These are phyloP conservation scores for Eremochloa ophiuroides DNA, from an alignment of 176 grass and related monocot genomes.

Conservation along the genomic window DNA sequence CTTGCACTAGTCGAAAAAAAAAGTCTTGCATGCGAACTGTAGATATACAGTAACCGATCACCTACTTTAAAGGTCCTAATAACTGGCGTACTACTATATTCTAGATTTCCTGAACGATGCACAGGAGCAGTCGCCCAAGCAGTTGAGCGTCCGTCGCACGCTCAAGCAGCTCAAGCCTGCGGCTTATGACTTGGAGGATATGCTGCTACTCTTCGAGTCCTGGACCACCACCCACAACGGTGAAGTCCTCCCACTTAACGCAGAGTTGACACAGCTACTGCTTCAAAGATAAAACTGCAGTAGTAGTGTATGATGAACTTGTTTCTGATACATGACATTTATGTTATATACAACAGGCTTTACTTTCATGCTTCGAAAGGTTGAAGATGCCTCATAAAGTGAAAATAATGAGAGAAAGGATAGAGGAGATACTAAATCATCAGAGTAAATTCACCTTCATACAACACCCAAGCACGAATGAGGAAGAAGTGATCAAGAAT, in stretches of 20 bases:
- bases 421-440: neutral
- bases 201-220: neutral
- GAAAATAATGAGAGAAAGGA: neutral
- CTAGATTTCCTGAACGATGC: neutral
- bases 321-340: neutral
- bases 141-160: neutral
- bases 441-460: neutral
- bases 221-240: neutral
- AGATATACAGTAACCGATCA: too few species aligned
- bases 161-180: neutral
- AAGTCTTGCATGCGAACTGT: too few species aligned
- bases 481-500: neutral
- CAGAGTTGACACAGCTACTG: neutral
- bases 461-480: rapidly evolving
- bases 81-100: too few species aligned
- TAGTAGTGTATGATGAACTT: too few species aligned
- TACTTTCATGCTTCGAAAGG: neutral
- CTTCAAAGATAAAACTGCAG: neutral
- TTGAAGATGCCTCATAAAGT: neutral
- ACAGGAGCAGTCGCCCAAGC: neutral
- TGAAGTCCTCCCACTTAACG: neutral
- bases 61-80: too few species aligned
- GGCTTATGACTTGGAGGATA: neutral
- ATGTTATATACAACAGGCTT: neutral
- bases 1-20: too few species aligned